Conservation (phyloP, 2,329 filamentous ascomycete genomes). For the Neophaeococcomyces aloes region DNA sequence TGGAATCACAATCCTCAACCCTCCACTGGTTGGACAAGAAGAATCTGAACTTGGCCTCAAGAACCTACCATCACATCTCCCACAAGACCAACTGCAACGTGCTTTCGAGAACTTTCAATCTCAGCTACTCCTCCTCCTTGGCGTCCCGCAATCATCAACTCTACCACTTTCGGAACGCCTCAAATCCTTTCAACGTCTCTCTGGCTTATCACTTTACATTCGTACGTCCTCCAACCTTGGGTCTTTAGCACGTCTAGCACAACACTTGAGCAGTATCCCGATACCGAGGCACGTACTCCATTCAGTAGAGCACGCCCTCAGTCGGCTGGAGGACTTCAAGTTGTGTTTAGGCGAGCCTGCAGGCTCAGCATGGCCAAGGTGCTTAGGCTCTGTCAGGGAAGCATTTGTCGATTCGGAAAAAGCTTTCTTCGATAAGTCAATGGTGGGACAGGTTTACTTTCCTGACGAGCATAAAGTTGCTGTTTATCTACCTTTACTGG, state of each 20-base stretch:
- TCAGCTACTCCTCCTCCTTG: slow-evolving; percentile 78
- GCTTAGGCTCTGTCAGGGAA: slow-evolving; percentile 67
- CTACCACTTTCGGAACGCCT: slow-evolving; percentile 71
- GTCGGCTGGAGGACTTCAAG: slow-evolving; percentile 54
- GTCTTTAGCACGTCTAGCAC: slow-evolving; percentile 76
- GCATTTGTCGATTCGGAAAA: slow-evolving; percentile 84
- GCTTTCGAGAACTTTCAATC: slow-evolving; percentile 83
- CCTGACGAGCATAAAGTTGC: slow-evolving; percentile 97
- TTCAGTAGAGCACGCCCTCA: slow-evolving; percentile 69
- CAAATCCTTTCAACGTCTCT: slow-evolving; percentile 73
- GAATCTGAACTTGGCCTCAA: slow-evolving; percentile 9
- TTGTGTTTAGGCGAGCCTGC: slow-evolving; percentile 6
- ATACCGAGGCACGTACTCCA: slow-evolving; percentile 81
- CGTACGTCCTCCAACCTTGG: slow-evolving; percentile 88
- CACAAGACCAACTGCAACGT: slow-evolving; percentile 57
- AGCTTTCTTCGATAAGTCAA: slow-evolving; percentile 96
- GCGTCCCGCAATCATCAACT: slow-evolving; percentile 47
- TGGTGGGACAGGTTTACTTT: slow-evolving; percentile 98
- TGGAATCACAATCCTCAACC: slow-evolving; percentile 59
- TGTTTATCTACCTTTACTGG: slow-evolving; percentile 83
- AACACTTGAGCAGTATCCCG: slow-evolving; percentile 76
- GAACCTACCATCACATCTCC: slow-evolving; percentile 40
- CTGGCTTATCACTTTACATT: slow-evolving; percentile 72
- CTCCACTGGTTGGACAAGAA: slow-evolving; percentile 26
- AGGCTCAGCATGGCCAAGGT: slow-evolving; percentile 50